These are phyloP conservation scores for Gaeumannomyces tritici DNA, from an alignment of 2,329 filamentous ascomycete species.

Conservation along the genomic window DNA sequence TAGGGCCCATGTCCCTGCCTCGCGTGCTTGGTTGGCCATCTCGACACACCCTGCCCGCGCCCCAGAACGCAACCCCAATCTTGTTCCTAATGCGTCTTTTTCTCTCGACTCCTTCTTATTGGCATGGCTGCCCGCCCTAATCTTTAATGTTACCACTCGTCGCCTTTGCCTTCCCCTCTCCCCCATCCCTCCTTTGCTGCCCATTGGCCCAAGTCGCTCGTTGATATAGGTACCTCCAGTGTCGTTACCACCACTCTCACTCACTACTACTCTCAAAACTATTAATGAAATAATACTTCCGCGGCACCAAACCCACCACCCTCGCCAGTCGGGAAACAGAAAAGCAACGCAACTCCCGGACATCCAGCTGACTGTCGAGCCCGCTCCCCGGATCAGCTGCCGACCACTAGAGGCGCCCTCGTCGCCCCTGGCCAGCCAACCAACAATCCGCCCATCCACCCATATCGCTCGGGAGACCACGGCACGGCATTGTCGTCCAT, in stretches of 20 bases:
- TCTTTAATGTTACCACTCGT: neutral
- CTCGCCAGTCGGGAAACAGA: neutral
- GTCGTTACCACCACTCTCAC: neutral
- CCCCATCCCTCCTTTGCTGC: neutral
- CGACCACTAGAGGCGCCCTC: neutral
- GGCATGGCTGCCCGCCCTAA: neutral
- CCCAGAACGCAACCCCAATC: no score
- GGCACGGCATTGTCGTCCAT: conserved; percentile 7
- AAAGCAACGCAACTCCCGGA: neutral
- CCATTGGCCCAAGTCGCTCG: neutral
- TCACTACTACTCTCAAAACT: neutral
- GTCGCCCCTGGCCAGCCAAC: neutral
- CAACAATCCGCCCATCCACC: neutral
- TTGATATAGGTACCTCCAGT: neutral
- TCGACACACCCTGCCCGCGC: neutral
- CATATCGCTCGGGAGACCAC: neutral
- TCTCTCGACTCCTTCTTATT: neutral
- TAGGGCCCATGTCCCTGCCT: neutral
- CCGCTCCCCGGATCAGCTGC: neutral
- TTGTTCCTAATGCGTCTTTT: no score
- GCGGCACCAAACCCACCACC: neutral
- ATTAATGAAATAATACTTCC: neutral
- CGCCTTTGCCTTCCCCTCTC: neutral
- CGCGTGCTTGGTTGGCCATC: neutral
- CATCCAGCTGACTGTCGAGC: neutral